Conservation (phyloP, 1,284 basidiomycete species). For the Rhodotorula sp. region DNA sequence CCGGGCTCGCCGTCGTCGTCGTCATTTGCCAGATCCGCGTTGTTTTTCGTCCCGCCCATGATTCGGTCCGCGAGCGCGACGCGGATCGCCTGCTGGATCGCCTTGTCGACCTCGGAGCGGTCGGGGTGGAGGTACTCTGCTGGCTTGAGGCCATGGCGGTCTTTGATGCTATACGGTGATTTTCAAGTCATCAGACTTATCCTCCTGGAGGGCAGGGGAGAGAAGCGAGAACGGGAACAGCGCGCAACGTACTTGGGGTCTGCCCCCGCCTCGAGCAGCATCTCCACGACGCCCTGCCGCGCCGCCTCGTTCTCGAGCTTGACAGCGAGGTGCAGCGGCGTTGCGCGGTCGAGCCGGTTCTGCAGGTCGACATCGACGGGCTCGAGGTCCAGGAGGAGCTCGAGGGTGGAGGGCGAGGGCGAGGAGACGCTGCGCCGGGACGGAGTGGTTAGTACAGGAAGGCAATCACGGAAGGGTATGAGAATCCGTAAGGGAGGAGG, state of each 20-base stretch:
- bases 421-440: conserved; percentile 52
- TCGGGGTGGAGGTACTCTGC: conserved; percentile 61
- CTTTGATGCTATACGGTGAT: conserved; percentile 62
- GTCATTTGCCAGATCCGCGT: conserved; percentile 48
- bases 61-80: conserved; percentile 58
- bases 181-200: background rate
- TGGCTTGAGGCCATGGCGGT: conserved; percentile 66
- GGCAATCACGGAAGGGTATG: conserved; percentile 2
- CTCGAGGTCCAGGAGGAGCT: conserved; percentile 71
- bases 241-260: conserved; percentile 63
- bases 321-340: conserved; percentile 80
- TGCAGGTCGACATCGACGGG: conserved; percentile 79
- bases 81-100: conserved; percentile 56
- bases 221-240: background rate
- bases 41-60: conserved; percentile 52
- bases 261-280: conserved; percentile 74
- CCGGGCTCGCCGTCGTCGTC: conserved; percentile 51
- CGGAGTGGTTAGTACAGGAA: too few relatives aligned
- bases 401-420: conserved; percentile 66
- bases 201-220: too few relatives aligned
- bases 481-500: background rate
- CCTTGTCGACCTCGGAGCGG: conserved; percentile 51
- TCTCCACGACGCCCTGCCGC: conserved; percentile 62
- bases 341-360: conserved; percentile 72
- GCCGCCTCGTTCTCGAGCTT: conserved; percentile 64